Base-by-base conservation (phyloP, 257 asterid genomes). In the Lithospermum erythrorhizon region DNA sequence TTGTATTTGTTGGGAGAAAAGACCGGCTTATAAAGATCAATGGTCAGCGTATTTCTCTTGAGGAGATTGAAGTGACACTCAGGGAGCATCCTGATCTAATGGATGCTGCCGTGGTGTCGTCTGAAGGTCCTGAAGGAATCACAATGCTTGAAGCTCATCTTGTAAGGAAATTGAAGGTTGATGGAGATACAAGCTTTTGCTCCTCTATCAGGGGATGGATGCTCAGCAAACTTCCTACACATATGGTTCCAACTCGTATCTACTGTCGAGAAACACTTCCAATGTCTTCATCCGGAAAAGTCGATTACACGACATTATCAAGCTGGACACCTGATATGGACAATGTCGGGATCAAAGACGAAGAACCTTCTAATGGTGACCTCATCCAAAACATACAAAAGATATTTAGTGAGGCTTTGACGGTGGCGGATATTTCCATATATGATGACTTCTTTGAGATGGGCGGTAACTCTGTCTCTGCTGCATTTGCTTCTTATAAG, bases 401-500 rank as follows among this genome's bases (percentile, higher is more conserved):
- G 98, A 93, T 75, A 37, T 91, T 91, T 72, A 79, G 84, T 30
- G 94, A 83, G 55, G 89, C 82, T 9, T 73, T 91, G 63, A 81
- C 72, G 90, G 82, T 76, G 66, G 86, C 83, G 72, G 76, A 82
- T 71, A 68, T 91, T 56, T 79, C 87, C 51, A 65, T 21, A 24
- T 79, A 80, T 72, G 95, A 80, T 70, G 75, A 91, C 65, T 91
- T 91, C 71, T 91, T 91, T 71, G 79, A 71, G 58, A 81, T 88
- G 81, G 98, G 98, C 54, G 98, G 98, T 64, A 78, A 68, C 78
- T 91, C 98, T 64, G 55, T 91, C 54, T 70, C 94, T 63, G 98
- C 98, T 18, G 96, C 96, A 45, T 81, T 83, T 62, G 95, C 64
- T 72, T 76, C 93, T 24, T 82, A 83, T 70, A 82, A 82, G 61